Conservation (phyloP, 257 asterid genomes). For the Asclepias syriaca region DNA sequence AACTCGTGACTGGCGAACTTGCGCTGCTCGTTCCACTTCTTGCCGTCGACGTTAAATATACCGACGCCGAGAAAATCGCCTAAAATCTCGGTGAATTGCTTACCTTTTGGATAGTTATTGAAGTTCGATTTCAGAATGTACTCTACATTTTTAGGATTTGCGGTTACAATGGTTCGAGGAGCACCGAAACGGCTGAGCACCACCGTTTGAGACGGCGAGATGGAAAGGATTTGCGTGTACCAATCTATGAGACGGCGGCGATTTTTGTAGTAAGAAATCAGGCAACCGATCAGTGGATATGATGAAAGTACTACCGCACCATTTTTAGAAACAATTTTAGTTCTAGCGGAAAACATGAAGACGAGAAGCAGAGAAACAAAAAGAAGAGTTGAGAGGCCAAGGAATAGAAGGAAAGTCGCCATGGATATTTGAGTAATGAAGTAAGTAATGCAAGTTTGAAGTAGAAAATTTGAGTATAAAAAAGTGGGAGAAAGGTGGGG, state of each 20-base stretch:
- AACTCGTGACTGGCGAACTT: conserved; percentile 56
- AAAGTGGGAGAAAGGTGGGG: too few species aligned
- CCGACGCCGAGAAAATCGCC: conserved; percentile 66
- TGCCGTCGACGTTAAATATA: conserved; percentile 53
- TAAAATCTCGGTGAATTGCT: conserved; percentile 49
- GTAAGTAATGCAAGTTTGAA: too few species aligned
- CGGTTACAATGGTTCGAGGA: conserved; percentile 23
- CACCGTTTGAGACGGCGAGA: conserved; percentile 25
- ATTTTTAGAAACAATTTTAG: too few species aligned
- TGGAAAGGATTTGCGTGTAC: conserved; percentile 50
- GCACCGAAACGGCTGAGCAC: conserved; percentile 21
- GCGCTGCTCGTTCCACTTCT: conserved; percentile 46
- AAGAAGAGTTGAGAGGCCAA: too few species aligned
- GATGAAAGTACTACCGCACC: not conserved
- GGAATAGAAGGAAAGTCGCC: too few species aligned
- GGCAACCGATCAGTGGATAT: conserved; percentile 36
- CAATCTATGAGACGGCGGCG: conserved; percentile 50
- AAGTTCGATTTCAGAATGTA: conserved; percentile 55
- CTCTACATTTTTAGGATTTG: conserved; percentile 36
- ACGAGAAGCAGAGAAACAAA: too few species aligned
- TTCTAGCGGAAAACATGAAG: too few species aligned
- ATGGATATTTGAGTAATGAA: too few species aligned
- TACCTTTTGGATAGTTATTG: conserved; percentile 54
- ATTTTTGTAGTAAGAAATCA: conserved; percentile 53
- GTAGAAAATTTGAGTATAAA: too few species aligned